Evolutionary conservation across 106 monocot species (phyloP).

Genomic region (Phalaenopsis aphrodite): DNA sequence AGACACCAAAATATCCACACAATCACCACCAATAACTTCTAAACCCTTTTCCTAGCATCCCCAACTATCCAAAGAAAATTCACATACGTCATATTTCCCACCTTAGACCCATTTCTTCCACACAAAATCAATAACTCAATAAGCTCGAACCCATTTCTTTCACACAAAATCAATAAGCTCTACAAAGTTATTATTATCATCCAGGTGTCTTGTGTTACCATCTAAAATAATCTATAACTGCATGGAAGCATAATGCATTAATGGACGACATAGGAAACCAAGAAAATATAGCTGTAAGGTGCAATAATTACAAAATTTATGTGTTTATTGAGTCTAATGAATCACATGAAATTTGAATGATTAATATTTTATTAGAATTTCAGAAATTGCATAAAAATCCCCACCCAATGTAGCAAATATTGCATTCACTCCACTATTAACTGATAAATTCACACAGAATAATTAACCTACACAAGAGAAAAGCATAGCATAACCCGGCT

Average conservation of each 20-base stretch:
- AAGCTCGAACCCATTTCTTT: too few relatives aligned
- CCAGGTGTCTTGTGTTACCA: neutral
- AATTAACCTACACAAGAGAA: neutral
- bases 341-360: neutral
- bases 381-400: neutral
- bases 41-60: too few relatives aligned
- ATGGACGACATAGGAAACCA: neutral
- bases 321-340: neutral
- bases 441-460: neutral
- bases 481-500: neutral
- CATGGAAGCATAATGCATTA: neutral
- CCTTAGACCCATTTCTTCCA: too few relatives aligned
- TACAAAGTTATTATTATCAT: neutral
- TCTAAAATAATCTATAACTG: neutral
- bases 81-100: too few relatives aligned
- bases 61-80: too few relatives aligned
- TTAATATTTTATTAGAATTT: neutral
- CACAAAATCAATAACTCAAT: too few relatives aligned
- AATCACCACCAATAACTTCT: too few relatives aligned
- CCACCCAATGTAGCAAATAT: neutral
- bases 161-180: too few relatives aligned
- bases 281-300: neutral
- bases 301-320: neutral
- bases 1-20: too few relatives aligned
- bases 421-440: neutral